These are phyloP conservation scores for Candida lessepsii DNA, from an alignment of 805 yeast species.

Conservation along the genomic window DNA sequence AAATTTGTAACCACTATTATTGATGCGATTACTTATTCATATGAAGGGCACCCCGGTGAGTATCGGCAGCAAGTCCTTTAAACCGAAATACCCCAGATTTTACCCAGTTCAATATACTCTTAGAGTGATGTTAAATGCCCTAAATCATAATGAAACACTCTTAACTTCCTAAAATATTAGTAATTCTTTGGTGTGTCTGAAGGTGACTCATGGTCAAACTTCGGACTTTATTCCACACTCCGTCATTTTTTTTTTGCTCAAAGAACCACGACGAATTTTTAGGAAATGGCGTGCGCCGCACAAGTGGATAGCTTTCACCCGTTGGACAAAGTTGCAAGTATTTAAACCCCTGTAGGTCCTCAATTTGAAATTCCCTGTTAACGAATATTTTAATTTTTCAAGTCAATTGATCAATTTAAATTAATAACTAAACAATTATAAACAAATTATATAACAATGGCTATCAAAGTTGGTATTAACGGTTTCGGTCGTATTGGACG, in stretches of 20 bases:
- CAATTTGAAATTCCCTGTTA: background rate
- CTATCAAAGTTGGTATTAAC: slow-evolving; percentile 81
- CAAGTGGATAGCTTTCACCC: slow-evolving; percentile 19
- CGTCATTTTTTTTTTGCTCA: slow-evolving; percentile 2
- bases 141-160: too few relatives aligned
- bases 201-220: background rate
- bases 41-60: slow-evolving; percentile 5
- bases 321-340: slow-evolving; percentile 14
- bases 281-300: background rate
- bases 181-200: too few relatives aligned
- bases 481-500: slow-evolving; percentile 96
- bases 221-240: slow-evolving; percentile 2
- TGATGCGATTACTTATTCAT: background rate
- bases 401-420: slow-evolving; percentile 4
- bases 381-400: slow-evolving; percentile 6
- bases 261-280: slow-evolving; percentile 3
- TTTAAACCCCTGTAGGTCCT: slow-evolving; percentile 11
- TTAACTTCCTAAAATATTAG: too few relatives aligned
- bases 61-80: slow-evolving; percentile 1
- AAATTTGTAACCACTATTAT: too few relatives aligned
- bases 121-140: background rate
- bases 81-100: slow-evolving; percentile 7
- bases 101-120: background rate
- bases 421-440: background rate
- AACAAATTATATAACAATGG: slow-evolving; percentile 33